These are phyloP conservation scores for Taiozyma sp. DNA, from an alignment of 1,139 yeast species.

Conservation along the genomic window DNA sequence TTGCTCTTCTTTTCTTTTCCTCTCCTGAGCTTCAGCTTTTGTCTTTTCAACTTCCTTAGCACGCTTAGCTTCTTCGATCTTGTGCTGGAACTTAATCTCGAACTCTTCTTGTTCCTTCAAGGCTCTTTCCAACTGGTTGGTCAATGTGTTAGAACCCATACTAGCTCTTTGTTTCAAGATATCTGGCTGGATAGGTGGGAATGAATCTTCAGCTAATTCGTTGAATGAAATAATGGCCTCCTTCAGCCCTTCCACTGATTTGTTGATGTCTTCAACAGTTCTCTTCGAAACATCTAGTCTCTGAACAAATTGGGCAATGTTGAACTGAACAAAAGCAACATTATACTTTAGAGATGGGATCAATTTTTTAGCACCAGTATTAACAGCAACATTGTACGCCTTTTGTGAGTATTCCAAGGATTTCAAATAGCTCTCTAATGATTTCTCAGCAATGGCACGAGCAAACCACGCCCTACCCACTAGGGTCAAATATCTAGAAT, in stretches of 20 bases:
- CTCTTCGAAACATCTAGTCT: slow-evolving; percentile 59
- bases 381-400: slow-evolving; percentile 42
- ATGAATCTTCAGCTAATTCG: slow-evolving; percentile 48
- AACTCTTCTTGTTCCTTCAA: slow-evolving; percentile 68
- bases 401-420: slow-evolving; percentile 58
- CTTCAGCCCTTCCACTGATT: slow-evolving; percentile 51
- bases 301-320: slow-evolving; percentile 76
- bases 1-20: slow-evolving; percentile 41
- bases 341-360: slow-evolving; percentile 61
- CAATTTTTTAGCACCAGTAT: slow-evolving; percentile 28
- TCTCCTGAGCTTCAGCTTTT: slow-evolving; percentile 34
- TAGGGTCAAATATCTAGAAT: slow-evolving; percentile 56
- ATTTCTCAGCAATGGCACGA: slow-evolving; percentile 69
- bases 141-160: slow-evolving; percentile 73
- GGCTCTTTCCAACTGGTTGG: slow-evolving; percentile 64
- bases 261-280: slow-evolving; percentile 53
- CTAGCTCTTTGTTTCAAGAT: slow-evolving; percentile 83
- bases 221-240: slow-evolving; percentile 59
- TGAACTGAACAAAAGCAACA: slow-evolving; percentile 79
- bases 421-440: slow-evolving; percentile 49
- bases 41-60: slow-evolving; percentile 54
- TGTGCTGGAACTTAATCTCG: slow-evolving; percentile 52
- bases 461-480: slow-evolving; percentile 90
- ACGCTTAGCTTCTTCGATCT: slow-evolving; percentile 69
- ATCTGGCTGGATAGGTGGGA: slow-evolving; percentile 70